Conservation (phyloP, 2,329 filamentous ascomycete species). For the Annulohypoxylon truncatum region DNA sequence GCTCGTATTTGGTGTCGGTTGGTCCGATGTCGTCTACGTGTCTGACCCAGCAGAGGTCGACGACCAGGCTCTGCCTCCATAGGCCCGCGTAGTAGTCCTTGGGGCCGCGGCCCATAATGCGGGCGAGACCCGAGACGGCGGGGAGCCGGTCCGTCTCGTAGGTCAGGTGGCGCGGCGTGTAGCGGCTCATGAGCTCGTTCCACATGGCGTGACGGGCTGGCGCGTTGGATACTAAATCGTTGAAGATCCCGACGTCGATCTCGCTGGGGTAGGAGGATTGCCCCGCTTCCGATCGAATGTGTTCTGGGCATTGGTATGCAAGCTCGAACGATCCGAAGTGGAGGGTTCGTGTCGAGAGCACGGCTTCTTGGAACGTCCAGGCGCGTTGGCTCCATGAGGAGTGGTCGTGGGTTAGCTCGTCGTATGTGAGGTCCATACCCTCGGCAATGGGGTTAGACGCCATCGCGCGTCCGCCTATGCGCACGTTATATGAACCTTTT, state of each 20-base stretch:
- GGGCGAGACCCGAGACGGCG: background rate
- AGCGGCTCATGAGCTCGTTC: background rate
- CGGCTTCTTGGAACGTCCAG: background rate
- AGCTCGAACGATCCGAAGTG: background rate
- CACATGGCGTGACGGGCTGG: background rate
- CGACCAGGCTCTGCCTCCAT: background rate
- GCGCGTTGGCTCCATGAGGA: background rate
- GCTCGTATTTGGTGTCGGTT: background rate
- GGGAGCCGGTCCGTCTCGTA: background rate
- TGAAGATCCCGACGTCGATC: background rate
- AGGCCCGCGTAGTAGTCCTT: background rate
- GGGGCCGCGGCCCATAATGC: background rate
- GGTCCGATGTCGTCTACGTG: background rate
- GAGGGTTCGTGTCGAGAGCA: background rate
- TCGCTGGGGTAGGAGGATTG: background rate
- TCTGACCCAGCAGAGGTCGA: background rate
- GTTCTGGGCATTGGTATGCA: background rate
- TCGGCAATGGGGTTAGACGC: background rate
- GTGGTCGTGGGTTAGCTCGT: background rate
- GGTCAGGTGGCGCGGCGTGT: background rate
- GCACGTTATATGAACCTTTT: background rate
- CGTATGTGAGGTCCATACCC: background rate
- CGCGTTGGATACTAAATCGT: background rate
- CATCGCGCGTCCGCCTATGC: background rate
- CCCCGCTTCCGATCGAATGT: background rate